Base-by-base conservation (phyloP, 2,329 filamentous ascomycete species). In the Chrysoporthe cubensis region DNA sequence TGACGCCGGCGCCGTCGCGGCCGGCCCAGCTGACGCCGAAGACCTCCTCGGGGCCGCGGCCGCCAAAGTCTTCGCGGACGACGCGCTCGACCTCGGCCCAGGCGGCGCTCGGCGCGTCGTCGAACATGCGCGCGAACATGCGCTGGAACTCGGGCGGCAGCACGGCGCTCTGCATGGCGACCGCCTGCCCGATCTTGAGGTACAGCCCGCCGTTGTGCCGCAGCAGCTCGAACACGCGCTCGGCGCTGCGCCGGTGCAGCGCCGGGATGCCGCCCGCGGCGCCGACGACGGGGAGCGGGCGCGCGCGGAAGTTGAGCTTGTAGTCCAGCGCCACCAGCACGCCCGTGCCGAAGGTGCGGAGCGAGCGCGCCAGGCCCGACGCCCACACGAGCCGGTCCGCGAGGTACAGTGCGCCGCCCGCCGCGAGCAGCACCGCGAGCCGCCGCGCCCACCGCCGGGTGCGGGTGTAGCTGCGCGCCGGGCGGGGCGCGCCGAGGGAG, bases 41-140 rank as follows among this genome's bases (percentile, higher is more conserved):
- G 0, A 97, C 93, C 72, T 97, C 94, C 80, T 97, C 93, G 0
- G 91, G 89, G 34, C 89, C 89, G 77, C 88, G 90, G 3, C 90
- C 87, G n/a, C 87, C 92, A 83, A 97, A 98, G 74, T 98, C 96
- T 77, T 96, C 89, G 32, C 88, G 83, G 52, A 99, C 91, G 14
- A 98, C 94, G 75, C 85, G 87, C 80, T 97, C 91, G 1, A 97
- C 90, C 62, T 95, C 92, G 72, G 84, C 85, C 94, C 94, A 98
- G 3, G 54, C 86, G 85, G 76, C 97, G 96, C 83, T 97, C 48
- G 95, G 94, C 71, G 96, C 96, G 81, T 98, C 95, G 77, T 98
- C 96, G 77, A 98, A 99, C 93, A 99, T 97, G 75, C 91, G 87
- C 32, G 91, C 85, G 76, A 99, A 99, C 94, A 97, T 98, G 75